Evolutionary conservation across 75 land plant genomes (phyloP).

Genomic region (Pinus tabuliformis): DNA sequence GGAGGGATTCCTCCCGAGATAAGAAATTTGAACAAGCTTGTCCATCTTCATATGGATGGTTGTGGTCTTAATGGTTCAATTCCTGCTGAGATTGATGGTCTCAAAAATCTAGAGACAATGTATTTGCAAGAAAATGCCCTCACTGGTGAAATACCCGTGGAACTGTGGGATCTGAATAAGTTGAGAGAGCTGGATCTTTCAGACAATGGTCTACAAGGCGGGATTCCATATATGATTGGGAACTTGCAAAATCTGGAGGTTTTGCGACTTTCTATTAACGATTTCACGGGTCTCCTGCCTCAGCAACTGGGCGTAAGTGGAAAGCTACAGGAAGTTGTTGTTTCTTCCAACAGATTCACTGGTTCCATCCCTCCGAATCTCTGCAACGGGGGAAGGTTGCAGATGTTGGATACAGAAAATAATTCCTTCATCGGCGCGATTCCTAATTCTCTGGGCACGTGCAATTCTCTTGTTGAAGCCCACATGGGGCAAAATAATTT

Average conservation of each 20-base stretch:
- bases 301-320: neutral
- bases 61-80: too few species aligned
- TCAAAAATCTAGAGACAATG: neutral
- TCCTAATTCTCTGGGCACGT: slow-evolving; percentile 55
- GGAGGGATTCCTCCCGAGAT: too few species aligned
- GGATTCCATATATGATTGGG: slow-evolving; percentile 57
- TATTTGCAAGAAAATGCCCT: too few species aligned
- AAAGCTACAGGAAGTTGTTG: neutral
- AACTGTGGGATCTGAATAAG: too few species aligned
- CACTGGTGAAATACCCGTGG: too few species aligned
- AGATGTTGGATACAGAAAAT: slow-evolving; percentile 56
- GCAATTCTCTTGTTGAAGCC: slow-evolving; percentile 57
- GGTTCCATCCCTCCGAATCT: slow-evolving; percentile 37
- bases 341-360: neutral
- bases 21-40: too few species aligned
- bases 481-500: slow-evolving; percentile 70
- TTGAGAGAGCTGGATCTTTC: too few species aligned
- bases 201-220: too few species aligned
- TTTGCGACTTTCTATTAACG: slow-evolving; percentile 64
- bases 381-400: slow-evolving; percentile 37
- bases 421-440: slow-evolving; percentile 71
- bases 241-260: slow-evolving; percentile 49
- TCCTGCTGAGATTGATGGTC: too few species aligned
- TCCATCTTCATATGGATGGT: too few species aligned
- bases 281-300: slow-evolving; percentile 50